These are phyloP conservation scores for Hymenoscyphus occultus DNA, from an alignment of 2,329 filamentous ascomycete species.

Conservation along the genomic window DNA sequence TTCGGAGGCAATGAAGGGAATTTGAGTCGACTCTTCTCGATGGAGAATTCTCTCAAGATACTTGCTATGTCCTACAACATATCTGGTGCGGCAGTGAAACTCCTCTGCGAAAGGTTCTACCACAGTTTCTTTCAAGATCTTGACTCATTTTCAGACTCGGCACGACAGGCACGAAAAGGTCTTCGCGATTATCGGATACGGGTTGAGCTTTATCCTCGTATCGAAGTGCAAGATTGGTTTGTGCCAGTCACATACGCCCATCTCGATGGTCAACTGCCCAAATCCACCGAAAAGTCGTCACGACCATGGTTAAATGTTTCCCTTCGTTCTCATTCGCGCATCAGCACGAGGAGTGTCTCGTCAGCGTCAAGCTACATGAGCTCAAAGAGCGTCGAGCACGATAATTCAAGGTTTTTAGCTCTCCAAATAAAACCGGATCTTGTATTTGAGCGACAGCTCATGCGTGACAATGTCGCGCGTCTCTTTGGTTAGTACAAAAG, in stretches of 20 bases:
- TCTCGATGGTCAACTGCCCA: background rate
- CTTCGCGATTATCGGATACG: background rate
- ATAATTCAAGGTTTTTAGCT: background rate
- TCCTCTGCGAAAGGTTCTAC: conserved; percentile 5
- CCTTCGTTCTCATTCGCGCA: background rate
- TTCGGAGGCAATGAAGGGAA: conserved; percentile 4
- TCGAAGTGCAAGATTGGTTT: conserved; percentile 6
- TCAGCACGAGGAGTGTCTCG: background rate
- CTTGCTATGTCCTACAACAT: conserved; percentile 6
- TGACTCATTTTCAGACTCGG: background rate
- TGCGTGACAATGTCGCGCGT: conserved; percentile 1
- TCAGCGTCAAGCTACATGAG: conserved; percentile 7
- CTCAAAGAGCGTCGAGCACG: background rate
- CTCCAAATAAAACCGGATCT: conserved; percentile 2
- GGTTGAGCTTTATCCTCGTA: background rate
- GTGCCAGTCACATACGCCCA: conserved; percentile 4
- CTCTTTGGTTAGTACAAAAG: background rate
- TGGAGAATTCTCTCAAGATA: conserved; percentile 2
- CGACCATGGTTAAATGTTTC: background rate
- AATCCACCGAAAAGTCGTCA: background rate
- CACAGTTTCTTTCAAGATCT: background rate
- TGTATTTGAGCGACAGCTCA: background rate
- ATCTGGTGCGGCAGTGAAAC: background rate
- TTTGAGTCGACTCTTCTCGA: conserved; percentile 3
- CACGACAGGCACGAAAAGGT: background rate